These are phyloP conservation scores for Boletus semigastroideus DNA, from an alignment of 1,284 basidiomycete species.

Conservation along the genomic window DNA sequence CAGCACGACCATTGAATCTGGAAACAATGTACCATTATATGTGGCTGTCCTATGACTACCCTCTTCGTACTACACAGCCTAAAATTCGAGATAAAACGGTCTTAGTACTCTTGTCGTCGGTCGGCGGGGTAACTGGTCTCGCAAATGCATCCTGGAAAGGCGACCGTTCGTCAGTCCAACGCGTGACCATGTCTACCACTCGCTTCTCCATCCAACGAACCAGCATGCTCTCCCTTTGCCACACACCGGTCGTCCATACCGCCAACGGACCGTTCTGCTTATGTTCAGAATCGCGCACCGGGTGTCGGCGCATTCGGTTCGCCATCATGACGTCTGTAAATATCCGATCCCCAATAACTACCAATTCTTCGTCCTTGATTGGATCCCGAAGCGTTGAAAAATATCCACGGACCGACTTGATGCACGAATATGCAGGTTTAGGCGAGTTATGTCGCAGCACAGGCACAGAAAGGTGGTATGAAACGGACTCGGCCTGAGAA, in stretches of 20 bases:
- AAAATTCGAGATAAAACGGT: not conserved
- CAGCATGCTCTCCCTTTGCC: constrained; percentile 59
- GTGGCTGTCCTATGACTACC: not conserved
- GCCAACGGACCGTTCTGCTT: constrained; percentile 49
- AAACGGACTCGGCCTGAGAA: constrained; percentile 80
- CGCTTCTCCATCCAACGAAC: constrained; percentile 60
- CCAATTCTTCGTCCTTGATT: constrained; percentile 57
- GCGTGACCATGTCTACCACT: constrained; percentile 37
- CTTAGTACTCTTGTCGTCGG: not conserved
- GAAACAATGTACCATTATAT: not conserved
- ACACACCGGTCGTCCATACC: constrained; percentile 68
- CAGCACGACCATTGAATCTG: not conserved
- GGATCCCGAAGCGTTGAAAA: constrained; percentile 42
- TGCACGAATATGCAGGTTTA: constrained; percentile 67
- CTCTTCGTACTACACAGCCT: constrained; percentile 2
- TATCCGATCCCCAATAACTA: constrained; percentile 87
- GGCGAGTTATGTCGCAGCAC: constrained; percentile 75
- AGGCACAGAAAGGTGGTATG: constrained; percentile 73
- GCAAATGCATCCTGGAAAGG: constrained; percentile 1
- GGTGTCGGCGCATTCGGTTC: constrained; percentile 55
- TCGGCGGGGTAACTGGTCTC: not conserved
- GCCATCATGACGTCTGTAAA: constrained; percentile 91
- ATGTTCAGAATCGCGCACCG: not conserved
- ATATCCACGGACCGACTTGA: constrained; percentile 53
- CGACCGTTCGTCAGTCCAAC: not conserved